Evolutionary conservation across 2,329 filamentous ascomycete species (phyloP).

Genomic region (Fusarium agapanthi): DNA sequence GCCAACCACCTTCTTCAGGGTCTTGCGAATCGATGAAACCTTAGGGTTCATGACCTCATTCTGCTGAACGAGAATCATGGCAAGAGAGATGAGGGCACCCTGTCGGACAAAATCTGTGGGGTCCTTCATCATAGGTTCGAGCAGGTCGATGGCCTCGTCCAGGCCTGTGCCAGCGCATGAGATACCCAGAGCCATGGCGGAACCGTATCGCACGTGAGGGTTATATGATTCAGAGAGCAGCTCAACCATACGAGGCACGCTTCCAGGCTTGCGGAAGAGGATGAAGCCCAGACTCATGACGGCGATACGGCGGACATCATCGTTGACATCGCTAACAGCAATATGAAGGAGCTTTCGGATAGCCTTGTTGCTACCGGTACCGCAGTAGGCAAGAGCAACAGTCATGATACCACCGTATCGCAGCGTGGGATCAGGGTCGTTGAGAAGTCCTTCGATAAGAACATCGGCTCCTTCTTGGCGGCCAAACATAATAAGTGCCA

Average conservation of each 20-base stretch:
- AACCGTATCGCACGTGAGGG: slow-evolving; percentile 96
- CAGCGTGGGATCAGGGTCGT: slow-evolving; percentile 91
- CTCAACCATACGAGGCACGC: slow-evolving; percentile 98
- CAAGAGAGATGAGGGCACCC: slow-evolving; percentile 89
- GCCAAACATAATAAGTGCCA: slow-evolving; percentile 98
- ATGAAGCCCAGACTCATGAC: slow-evolving; percentile 99
- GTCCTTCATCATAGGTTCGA: slow-evolving; percentile 99
- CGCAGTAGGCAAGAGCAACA: slow-evolving; percentile 96
- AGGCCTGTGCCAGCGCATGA: slow-evolving; percentile 96
- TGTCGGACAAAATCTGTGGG: slow-evolving; percentile 98
- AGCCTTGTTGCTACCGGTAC: slow-evolving; percentile 97
- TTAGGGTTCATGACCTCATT: slow-evolving; percentile 99
- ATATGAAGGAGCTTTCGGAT: slow-evolving; percentile 95
- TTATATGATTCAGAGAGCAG: slow-evolving; percentile 98
- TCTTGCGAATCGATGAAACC: slow-evolving; percentile 89
- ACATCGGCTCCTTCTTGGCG: slow-evolving; percentile 95
- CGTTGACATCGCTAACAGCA: slow-evolving; percentile 96
- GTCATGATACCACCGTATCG: slow-evolving; percentile 98
- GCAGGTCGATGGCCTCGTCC: slow-evolving; percentile 93
- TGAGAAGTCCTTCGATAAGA: slow-evolving; percentile 90
- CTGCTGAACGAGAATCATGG: slow-evolving; percentile 99
- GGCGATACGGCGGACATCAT: slow-evolving; percentile 93
- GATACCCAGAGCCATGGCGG: slow-evolving; percentile 97
- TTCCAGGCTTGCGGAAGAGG: slow-evolving; percentile 95
- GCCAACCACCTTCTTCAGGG: slow-evolving; percentile 89